Evolutionary conservation across 1,284 basidiomycete genomes (phyloP).

Genomic region (Agaricales sp.): DNA sequence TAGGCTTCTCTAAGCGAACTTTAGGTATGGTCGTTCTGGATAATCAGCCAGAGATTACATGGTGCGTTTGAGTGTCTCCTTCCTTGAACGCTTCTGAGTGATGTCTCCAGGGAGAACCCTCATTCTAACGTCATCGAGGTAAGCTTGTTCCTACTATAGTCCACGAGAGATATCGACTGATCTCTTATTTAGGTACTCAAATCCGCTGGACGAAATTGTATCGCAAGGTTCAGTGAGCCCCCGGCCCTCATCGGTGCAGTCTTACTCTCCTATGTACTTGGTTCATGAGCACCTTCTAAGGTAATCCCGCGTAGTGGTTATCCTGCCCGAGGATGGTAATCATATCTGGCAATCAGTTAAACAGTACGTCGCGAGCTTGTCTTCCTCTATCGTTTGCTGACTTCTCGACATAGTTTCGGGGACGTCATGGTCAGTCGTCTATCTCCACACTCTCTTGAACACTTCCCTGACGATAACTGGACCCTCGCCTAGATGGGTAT

Average conservation of each 20-base stretch:
- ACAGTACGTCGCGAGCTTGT: conserved; percentile 38
- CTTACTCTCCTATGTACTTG: no score
- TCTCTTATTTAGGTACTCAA: neutral
- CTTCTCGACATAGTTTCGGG: conserved; percentile 41
- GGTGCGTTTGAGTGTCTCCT: neutral
- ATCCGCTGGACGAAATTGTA: neutral
- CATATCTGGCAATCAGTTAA: conserved; percentile 69
- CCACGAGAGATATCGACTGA: neutral
- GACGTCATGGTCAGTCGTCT: conserved; percentile 42
- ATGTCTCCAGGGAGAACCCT: neutral
- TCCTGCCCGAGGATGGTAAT: conserved; percentile 65
- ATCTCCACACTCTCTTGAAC: no score
- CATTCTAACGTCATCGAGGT: neutral
- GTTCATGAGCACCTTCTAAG: neutral
- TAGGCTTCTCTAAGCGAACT: neutral
- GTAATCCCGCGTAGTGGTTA: conserved; percentile 25
- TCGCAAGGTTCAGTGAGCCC: neutral
- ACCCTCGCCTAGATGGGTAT: conserved; percentile 40
- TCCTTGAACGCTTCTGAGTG: neutral
- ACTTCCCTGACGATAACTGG: neutral
- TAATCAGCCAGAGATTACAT: neutral
- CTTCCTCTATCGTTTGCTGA: conserved; percentile 3
- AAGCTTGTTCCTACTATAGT: neutral
- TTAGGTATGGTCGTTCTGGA: neutral
- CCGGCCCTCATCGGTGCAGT: neutral